Evolutionary conservation across 2,329 filamentous ascomycete species (phyloP), one percentile per base, ranked within the genome.

Genomic region (Cordyceps javanica): DNA sequence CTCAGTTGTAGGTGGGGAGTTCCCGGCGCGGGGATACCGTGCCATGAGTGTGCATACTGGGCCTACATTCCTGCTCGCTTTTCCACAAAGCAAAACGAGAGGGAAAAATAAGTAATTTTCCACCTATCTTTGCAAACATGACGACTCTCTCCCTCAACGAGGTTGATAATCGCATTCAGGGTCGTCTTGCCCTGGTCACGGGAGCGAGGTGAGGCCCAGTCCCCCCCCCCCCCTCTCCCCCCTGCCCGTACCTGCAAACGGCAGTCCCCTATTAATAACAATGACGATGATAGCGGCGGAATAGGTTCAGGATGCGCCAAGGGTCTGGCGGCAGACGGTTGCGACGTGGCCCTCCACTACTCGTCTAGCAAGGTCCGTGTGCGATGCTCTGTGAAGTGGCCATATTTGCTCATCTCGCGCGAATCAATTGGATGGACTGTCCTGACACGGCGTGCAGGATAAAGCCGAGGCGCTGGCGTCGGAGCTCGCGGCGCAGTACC

Each of bases 321-420:
- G 54, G 64, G 64, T 3, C 60, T 73, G 50, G 70, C 70, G 19
- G 66, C 68, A 5, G 66, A 73, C 39, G 70, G 70, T 0, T 72
- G 70, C 34, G 69, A 73, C 60, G 62, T 73, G 23, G 68, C 62
- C 23, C 57, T 73, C 25, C 70, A 73, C 57, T 72, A 67, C 55
- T 66, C 68, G 0, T 69, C 69, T 2, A 73, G 66, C 57, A 62
- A 65, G 61, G 70, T 70, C 60, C 25, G 62, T 53, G 9, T n/a
- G n/a, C n/a, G n/a, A n/a, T n/a, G n/a, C n/a, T n/a, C n/a, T n/a
- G n/a, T n/a, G n/a, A n/a, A n/a, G 25, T 36, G 34, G 21, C n/a
- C 3, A n/a, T n/a, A 41, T 41, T 41, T 5, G 4, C 38, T 41
- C 6, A 19, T 3, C 38, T 21, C 16, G 38, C 6, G 30, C 30